Conservation (phyloP, 768 basidiomycete genomes). For the Suillus lakei region DNA sequence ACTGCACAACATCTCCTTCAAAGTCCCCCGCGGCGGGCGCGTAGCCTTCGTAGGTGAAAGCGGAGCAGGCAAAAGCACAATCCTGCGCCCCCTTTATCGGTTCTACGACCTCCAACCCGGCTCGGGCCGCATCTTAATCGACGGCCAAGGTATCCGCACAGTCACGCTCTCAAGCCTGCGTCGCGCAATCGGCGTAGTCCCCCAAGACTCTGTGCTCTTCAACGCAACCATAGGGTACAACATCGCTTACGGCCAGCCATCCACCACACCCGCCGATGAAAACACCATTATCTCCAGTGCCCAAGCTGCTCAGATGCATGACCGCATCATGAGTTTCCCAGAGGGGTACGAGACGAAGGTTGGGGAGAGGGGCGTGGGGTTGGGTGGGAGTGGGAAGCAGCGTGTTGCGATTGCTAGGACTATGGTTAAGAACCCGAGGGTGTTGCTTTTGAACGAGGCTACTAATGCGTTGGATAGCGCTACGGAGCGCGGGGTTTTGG, state of each 20-base stretch:
- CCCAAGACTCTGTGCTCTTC: conserved; percentile 62
- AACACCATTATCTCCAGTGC: conserved; percentile 69
- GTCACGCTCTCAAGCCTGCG: conserved; percentile 84
- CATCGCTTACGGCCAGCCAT: conserved; percentile 59
- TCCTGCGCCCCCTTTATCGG: conserved; percentile 85
- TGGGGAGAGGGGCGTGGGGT: conserved; percentile 86
- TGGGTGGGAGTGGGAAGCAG: conserved; percentile 91
- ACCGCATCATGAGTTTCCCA: conserved; percentile 81
- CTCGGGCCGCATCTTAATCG: conserved; percentile 79
- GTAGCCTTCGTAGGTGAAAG: conserved; percentile 91
- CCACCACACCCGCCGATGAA: conserved; percentile 70
- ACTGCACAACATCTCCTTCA: conserved; percentile 83
- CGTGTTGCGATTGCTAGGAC: conserved; percentile 88
- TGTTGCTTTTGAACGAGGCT: conserved; percentile 79
- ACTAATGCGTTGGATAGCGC: conserved; percentile 88
- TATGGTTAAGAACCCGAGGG: conserved; percentile 85
- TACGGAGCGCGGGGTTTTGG: conserved; percentile 92
- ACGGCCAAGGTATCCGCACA: conserved; percentile 86
- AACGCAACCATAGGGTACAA: conserved; percentile 75
- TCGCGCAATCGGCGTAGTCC: conserved; percentile 86
- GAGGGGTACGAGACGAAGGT: conserved; percentile 87
- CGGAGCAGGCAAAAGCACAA: conserved; percentile 83
- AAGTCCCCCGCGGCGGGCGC: conserved; percentile 82
- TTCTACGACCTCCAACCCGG: conserved; percentile 90
- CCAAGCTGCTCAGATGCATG: conserved; percentile 85